phyloP scores from a whole-genome alignment of 257 asterid species.

The Rauvolfia tetraphylla region DNA sequence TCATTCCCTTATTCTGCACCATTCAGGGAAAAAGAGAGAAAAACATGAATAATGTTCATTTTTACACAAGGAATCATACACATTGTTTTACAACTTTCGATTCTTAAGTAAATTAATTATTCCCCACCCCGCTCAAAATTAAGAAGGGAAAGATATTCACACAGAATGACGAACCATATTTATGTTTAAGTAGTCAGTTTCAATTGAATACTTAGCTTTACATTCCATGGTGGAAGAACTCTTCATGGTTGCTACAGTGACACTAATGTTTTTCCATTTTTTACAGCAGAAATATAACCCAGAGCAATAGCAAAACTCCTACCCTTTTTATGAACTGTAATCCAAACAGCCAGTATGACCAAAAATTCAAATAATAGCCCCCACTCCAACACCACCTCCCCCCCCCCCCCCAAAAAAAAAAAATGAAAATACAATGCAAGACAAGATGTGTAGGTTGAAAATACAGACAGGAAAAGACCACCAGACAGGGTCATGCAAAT shows the following conservation, averaged over 20 bases:
- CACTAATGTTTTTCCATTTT: not conserved
- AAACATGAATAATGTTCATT: not conserved
- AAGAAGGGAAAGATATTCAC: not conserved
- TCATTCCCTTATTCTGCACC: slow-evolving; percentile 51
- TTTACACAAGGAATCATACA: not conserved
- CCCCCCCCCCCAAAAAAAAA: too few relatives aligned
- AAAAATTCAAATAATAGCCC: not conserved
- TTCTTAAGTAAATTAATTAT: too few relatives aligned
- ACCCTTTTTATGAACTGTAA: not conserved
- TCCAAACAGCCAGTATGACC: not conserved
- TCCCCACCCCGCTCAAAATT: not conserved
- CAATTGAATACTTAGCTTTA: too few relatives aligned
- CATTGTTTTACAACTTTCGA: not conserved
- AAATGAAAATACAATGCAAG: not conserved
- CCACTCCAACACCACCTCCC: too few relatives aligned
- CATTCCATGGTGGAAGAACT: not conserved
- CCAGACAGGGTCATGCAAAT: not conserved
- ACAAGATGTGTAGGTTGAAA: not conserved
- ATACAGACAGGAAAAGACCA: not conserved
- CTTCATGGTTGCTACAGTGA: not conserved
- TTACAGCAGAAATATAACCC: not conserved
- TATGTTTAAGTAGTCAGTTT: too few relatives aligned
- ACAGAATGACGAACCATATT: too few relatives aligned
- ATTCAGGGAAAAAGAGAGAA: slow-evolving; percentile 7
- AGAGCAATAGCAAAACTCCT: not conserved